These are phyloP conservation scores for Stropharia rugosoannulata DNA, from an alignment of 768 basidiomycete species.

Conservation along the genomic window DNA sequence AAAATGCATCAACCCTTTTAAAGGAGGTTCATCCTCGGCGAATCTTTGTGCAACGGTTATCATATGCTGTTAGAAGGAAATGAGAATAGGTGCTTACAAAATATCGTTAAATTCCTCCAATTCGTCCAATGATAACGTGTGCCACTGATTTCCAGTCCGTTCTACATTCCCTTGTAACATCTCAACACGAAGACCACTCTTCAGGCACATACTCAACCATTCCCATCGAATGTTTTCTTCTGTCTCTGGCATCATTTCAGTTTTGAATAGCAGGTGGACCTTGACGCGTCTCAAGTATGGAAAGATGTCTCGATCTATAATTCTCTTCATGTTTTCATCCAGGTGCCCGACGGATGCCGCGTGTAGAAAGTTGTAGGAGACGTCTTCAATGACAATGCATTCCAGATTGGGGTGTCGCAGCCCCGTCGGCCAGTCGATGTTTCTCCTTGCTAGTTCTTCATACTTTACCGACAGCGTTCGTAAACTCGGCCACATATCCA, in stretches of 20 bases:
- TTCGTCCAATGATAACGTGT: constrained; percentile 1
- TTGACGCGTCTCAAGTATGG: constrained; percentile 10
- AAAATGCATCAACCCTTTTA: background rate
- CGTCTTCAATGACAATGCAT: constrained; percentile 14
- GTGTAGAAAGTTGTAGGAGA: background rate
- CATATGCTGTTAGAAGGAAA: background rate
- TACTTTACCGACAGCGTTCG: constrained; percentile 12
- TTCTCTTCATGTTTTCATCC: constrained; percentile 5
- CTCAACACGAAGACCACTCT: constrained; percentile 11
- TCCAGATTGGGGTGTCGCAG: constrained; percentile 4
- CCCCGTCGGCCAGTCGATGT: background rate
- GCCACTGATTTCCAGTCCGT: constrained; percentile 15
- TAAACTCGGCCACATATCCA: constrained; percentile 10
- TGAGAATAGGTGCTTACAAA: constrained; percentile 7
- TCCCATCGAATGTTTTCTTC: constrained; percentile 4
- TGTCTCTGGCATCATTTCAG: background rate
- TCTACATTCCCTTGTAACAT: constrained; percentile 17
- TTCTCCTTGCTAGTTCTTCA: constrained; percentile 3
- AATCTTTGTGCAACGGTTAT: background rate
- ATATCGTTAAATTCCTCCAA: constrained; percentile 8
- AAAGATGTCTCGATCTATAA: constrained; percentile 9
- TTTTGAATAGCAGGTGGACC: constrained; percentile 6
- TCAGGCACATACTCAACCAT: constrained; percentile 9
- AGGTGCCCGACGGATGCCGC: background rate
- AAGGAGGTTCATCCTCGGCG: background rate